Evolutionary conservation across 257 asterid genomes (phyloP), one percentile per base, ranked within the genome.

Genomic region (Forsythia suspensa): DNA sequence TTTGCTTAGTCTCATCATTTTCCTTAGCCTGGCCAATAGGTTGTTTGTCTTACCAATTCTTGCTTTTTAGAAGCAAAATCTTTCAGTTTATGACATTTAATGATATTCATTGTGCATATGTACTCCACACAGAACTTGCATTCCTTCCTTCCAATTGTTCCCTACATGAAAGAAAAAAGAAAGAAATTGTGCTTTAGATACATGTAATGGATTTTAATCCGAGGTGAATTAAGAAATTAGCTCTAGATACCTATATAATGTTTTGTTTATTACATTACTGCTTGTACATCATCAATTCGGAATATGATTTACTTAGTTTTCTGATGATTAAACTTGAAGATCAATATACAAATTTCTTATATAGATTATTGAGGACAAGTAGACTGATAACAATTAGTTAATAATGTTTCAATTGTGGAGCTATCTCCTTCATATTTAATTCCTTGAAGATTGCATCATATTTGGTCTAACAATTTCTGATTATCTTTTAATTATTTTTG

Each of bases 381-480:
- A 37, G 68, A 21, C 13, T 8, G 1, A 3, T 37, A 24, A 61
- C 24, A 16, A 43, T 43, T 65, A 29, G 65, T 16, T 78, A 18
- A 37, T 67, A 71, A 24, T 29, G 34, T 15, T 48, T 81, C 74
- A 38, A 12, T 10, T n/a, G 11, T 57, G 38, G 42, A 29, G 34
- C 34, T 29, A 52, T 57, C 77, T 72, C 55, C 51, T 71, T 68
- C 36, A 51, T 52, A 11, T 51, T 72, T 79, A 39, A 74, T 42
- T 59, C 48, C 63, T 59, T 79, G 40, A 68, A 48, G 43, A 48
- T 55, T 81, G 0, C 46, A 65, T 71, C 48, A 20, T 79, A 40
- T 46, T 55, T 82, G 15, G 18, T 52, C 72, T 61, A 74, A 51
- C 61, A 6, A 8, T 38, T 76, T 15, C 67, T 55, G 29, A 4